Base-by-base conservation (phyloP, 148 eudicot genomes). In the Pouteria glomerata region DNA sequence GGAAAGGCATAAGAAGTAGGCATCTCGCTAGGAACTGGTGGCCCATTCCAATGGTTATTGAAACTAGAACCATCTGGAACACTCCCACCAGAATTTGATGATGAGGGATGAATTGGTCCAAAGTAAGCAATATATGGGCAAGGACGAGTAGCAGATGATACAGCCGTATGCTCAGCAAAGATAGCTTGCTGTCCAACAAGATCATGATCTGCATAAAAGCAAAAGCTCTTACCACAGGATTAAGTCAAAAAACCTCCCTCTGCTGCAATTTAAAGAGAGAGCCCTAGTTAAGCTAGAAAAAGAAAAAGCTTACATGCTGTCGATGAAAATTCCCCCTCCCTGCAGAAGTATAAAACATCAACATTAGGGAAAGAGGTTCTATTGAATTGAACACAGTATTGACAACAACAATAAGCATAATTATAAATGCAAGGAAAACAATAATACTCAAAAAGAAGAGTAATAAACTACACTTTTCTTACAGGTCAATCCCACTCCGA, bases 51-150 rank as follows among this genome's bases (percentile, higher is more conserved):
- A 66, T 84, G 90, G 76, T 74, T 90, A 70, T 74, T 85, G 45
- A 78, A 93, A 80, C 62, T 78, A 21, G 93, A 75, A 74, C 84
- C 84, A 68, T 90, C 90, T 19, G 90, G 70, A 59, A 80, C 79
- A 76, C 72, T 84, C 30, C 78, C 86, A 75, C 79, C 71, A 13
- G 91, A 78, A 70, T 77, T 83, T 35, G 86, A 83, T 23, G 88
- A 85, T 4, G 88, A 84, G 6, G 87, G 91, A 77, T 84, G 93
- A 61, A 84, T 41, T 47, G 93, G 91, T 61, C 91, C 93, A 76
- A 88, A 75, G 63, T 88, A 92, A n/a, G 96, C 88, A 76, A 90
- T 73, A 68, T 90, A 90, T 2, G 98, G 98, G 52, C 93, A 92
- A 70, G 87, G 91, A 64, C 87, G 93, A 70, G 81, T 70, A 72